These are phyloP conservation scores for Diddensiella caesifluorescens DNA, from an alignment of 805 yeast species.

Conservation along the genomic window DNA sequence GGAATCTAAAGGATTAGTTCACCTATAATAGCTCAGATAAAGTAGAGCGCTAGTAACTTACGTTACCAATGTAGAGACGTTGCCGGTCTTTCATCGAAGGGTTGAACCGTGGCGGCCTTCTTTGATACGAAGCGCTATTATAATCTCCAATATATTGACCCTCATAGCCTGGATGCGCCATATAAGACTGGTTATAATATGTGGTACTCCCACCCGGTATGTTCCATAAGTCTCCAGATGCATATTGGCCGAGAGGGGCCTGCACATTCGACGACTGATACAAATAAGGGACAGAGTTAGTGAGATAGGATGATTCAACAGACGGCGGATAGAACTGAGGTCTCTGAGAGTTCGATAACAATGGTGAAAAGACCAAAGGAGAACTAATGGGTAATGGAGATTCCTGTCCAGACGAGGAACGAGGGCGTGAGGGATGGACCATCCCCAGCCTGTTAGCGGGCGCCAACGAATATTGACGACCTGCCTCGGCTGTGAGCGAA, in stretches of 20 bases:
- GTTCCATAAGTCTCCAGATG: not conserved
- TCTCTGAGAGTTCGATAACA: not conserved
- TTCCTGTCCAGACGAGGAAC: no score
- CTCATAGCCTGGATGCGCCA: no score
- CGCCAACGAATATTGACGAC: no score
- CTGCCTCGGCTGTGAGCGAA: conserved; percentile 4
- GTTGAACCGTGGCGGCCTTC: not conserved
- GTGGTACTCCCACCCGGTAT: not conserved
- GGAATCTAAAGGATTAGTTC: conserved; percentile 21
- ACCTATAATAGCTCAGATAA: not conserved
- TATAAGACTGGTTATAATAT: no score
- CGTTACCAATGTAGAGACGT: conserved; percentile 33
- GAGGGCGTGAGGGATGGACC: no score
- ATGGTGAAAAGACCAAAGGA: not conserved
- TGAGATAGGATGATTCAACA: not conserved
- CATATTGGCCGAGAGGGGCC: conserved; percentile 2
- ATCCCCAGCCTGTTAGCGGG: conserved; percentile 3
- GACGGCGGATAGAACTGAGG: conserved; percentile 3
- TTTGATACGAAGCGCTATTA: no score
- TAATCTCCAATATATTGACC: no score
- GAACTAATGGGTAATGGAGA: no score
- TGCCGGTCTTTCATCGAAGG: conserved; percentile 21
- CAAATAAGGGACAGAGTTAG: not conserved
- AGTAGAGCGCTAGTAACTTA: conserved; percentile 4
- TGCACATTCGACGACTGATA: not conserved